These are phyloP conservation scores for Rutidosis leptorrhynchoides DNA, from an alignment of 129 eudicot species.

Conservation along the genomic window DNA sequence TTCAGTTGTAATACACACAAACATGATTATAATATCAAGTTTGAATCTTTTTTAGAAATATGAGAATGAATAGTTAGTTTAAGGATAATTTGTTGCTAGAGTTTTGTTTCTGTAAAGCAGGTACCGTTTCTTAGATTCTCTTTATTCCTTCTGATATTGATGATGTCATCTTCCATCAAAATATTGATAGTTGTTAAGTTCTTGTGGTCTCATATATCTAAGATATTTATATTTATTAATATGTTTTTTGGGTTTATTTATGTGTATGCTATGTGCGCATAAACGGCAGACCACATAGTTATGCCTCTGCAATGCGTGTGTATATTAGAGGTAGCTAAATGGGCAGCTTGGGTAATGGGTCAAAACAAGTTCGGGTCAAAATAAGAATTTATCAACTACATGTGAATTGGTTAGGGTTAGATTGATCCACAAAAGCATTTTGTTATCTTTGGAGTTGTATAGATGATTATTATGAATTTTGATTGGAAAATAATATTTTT, in stretches of 20 bases:
- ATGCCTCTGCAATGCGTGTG: not conserved
- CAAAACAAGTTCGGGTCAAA: not conserved
- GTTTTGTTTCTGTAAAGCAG: not conserved
- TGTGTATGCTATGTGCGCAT: not conserved
- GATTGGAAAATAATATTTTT: not conserved
- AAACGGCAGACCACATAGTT: not conserved
- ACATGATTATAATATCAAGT: not conserved
- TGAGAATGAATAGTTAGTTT: not conserved
- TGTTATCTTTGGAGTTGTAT: not conserved
- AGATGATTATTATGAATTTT: not conserved
- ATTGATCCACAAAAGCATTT: not conserved
- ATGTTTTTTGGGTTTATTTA: not conserved
- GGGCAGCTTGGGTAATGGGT: not conserved
- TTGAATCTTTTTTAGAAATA: not conserved
- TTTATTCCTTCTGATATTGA: not conserved
- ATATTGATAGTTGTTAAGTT: slow-evolving; percentile 2
- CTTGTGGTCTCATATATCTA: not conserved
- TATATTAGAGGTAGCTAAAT: not conserved
- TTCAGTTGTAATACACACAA: not conserved
- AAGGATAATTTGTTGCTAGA: not conserved
- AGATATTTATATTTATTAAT: not conserved
- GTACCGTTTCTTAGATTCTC: not conserved
- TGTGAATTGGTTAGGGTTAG: not conserved
- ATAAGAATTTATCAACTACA: not conserved
- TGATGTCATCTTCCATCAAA: not conserved